Base-by-base conservation (phyloP, 1,139 yeast genomes). In the Geotrichum carabidarum region DNA sequence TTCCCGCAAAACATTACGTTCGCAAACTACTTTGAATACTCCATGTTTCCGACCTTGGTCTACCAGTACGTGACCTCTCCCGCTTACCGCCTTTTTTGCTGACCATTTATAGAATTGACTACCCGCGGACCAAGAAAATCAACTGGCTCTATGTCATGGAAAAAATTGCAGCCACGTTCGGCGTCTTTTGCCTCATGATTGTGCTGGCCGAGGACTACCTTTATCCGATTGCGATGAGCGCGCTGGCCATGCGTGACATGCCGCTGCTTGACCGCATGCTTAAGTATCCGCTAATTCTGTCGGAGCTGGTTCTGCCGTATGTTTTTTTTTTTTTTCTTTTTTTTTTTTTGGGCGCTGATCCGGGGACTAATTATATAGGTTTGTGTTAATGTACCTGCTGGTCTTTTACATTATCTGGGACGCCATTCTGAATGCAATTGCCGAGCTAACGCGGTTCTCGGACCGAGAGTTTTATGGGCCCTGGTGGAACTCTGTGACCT, bases 401-500 rank as follows among this genome's bases (percentile, higher is more conserved):
- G 86, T 83, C 0, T 93, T 91, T 71, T 90, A 87, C 68, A 74
- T 93, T 58, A 93, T 93, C 60, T 93, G 99, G 98, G 98, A 93
- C 65, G 84, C 91, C 12, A 93, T 91, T 53, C 73, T 91, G 61
- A 91, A 90, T 66, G 85, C 86, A 15, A 80, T 93, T 63, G 98
- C 96, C 0, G 99, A 93, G 68, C 73, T 93, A 45, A 84, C 95
- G 17, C 65, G 78, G 53, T 93, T 84, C 70, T 96, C 91, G 1
- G 98, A 93, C 67, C 79, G 99, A 44, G 87, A 86, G 62, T 93
- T 93, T 68, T 93, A 93, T 65, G 95, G 95, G 2, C 88, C 90
- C 44, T 93, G 99, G 99, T 93, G 98, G 99, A 88, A 93, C 62
- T 87, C 95, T 61, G 82, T 86, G 32, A 85, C 90, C 50, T 93